phyloP scores from a whole-genome alignment of 805 yeast genomes.

The Sporopachydermia quercuum region DNA sequence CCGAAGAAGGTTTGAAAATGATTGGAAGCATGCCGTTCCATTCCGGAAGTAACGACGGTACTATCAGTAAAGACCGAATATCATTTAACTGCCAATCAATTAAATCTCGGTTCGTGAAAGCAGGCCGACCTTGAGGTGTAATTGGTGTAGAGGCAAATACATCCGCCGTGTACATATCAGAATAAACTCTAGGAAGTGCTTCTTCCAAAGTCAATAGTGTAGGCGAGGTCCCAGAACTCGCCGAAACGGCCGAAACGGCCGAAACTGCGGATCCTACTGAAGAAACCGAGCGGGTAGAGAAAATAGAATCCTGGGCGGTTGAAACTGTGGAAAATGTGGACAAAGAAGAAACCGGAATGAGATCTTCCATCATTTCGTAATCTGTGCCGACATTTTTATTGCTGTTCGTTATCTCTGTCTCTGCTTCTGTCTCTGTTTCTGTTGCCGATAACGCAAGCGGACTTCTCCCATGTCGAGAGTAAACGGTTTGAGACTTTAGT shows the following conservation, averaged over 20 bases:
- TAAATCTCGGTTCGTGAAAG: conserved; percentile 44
- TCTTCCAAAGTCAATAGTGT: conserved; percentile 25
- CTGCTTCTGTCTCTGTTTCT: not conserved
- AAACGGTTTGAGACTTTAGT: not conserved
- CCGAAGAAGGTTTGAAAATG: conserved; percentile 19
- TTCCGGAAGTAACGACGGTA: conserved; percentile 32
- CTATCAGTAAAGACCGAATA: conserved; percentile 45
- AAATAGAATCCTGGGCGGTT: not conserved
- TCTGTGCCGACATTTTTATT: no score
- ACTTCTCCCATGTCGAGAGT: not conserved
- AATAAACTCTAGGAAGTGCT: conserved; percentile 36
- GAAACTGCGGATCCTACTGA: not conserved
- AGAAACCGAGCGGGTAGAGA: not conserved
- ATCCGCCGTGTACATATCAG: conserved; percentile 46
- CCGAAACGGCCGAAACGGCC: not conserved
- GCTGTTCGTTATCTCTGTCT: not conserved
- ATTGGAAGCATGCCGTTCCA: conserved; percentile 42
- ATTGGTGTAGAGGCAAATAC: conserved; percentile 25
- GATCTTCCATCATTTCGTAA: no score
- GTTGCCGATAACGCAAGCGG: not conserved
- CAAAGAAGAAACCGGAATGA: no score
- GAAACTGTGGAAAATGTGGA: conserved; percentile 1
- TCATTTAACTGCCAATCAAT: conserved; percentile 64
- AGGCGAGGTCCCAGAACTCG: not conserved
- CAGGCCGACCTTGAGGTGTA: conserved; percentile 43